phyloP scores from a whole-genome alignment of 257 asterid species.

The Salvia rosmarinus region DNA sequence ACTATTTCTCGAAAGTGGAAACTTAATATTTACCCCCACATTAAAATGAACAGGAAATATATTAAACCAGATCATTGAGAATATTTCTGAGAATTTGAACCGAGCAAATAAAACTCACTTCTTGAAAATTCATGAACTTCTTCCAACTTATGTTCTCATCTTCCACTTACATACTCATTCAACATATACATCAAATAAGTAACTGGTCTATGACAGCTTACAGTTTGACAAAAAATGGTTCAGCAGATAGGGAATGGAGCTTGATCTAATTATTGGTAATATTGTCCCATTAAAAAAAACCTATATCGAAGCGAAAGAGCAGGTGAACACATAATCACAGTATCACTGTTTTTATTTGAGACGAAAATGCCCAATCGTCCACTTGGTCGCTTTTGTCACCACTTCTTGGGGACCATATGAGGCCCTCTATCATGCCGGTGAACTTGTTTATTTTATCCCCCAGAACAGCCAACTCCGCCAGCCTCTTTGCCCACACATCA shows the following conservation, averaged over 20 bases:
- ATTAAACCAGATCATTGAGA: not conserved
- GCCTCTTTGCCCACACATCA: slow-evolving; percentile 99
- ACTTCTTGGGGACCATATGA: slow-evolving; percentile 90
- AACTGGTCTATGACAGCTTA: slow-evolving; percentile 1
- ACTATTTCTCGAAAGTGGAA: too few relatives aligned
- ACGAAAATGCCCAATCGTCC: slow-evolving; percentile 86
- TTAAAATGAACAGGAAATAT: too few relatives aligned
- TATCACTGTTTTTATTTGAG: not conserved
- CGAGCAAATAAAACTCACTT: slow-evolving; percentile 2
- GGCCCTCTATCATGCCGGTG: slow-evolving; percentile 91
- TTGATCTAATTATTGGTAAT: too few relatives aligned
- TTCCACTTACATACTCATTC: too few relatives aligned
- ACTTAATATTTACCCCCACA: too few relatives aligned
- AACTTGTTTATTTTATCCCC: slow-evolving; percentile 93
- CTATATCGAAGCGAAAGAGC: too few relatives aligned
- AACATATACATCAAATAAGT: not conserved
- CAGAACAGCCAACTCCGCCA: slow-evolving; percentile 93
- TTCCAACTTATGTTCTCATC: not conserved
- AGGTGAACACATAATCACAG: too few relatives aligned
- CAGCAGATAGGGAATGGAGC: slow-evolving; percentile 14
- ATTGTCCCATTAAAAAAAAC: too few relatives aligned
- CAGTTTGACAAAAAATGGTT: not conserved
- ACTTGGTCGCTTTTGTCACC: slow-evolving; percentile 69
- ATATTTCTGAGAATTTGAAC: not conserved
- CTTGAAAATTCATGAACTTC: not conserved